Evolutionary conservation across 1,139 yeast genomes (phyloP).

Genomic region (Meyerozyma athensensis): DNA sequence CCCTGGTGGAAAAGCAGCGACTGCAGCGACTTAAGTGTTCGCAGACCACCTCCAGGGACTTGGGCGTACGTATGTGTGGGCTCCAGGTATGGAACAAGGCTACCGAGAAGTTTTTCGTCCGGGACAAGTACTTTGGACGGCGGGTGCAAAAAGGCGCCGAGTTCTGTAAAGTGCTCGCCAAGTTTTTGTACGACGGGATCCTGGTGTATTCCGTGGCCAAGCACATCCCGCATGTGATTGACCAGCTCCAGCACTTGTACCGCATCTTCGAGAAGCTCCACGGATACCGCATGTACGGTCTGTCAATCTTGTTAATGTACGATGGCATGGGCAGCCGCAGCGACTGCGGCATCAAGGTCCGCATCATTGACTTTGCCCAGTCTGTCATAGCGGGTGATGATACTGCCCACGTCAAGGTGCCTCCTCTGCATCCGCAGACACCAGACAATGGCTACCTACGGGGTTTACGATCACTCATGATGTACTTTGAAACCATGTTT

Average conservation of each 20-base stretch:
- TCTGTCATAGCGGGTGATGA: constrained; percentile 67
- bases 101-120: constrained; percentile 48
- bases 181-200: constrained; percentile 76
- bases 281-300: constrained; percentile 92
- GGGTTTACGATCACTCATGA: constrained; percentile 66
- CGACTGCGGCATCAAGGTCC: constrained; percentile 44
- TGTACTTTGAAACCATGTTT: constrained; percentile 57
- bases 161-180: constrained; percentile 66
- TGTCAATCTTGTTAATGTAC: constrained; percentile 82
- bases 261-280: constrained; percentile 49
- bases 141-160: constrained; percentile 67
- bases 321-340: constrained; percentile 45
- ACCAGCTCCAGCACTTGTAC: constrained; percentile 55
- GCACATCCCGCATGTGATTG: constrained; percentile 64
- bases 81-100: constrained; percentile 74
- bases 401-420: constrained; percentile 25
- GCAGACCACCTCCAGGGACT: constrained; percentile 69
- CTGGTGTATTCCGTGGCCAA: constrained; percentile 53
- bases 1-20: constrained; percentile 60
- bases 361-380: constrained; percentile 94
- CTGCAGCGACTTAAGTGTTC: constrained; percentile 83
- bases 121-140: constrained; percentile 93
- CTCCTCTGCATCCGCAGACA: constrained; percentile 60
- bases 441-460: constrained; percentile 83
- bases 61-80: constrained; percentile 95